Evolutionary conservation across 2,329 filamentous ascomycete species (phyloP).

Genomic region (Xylaria sp.): DNA sequence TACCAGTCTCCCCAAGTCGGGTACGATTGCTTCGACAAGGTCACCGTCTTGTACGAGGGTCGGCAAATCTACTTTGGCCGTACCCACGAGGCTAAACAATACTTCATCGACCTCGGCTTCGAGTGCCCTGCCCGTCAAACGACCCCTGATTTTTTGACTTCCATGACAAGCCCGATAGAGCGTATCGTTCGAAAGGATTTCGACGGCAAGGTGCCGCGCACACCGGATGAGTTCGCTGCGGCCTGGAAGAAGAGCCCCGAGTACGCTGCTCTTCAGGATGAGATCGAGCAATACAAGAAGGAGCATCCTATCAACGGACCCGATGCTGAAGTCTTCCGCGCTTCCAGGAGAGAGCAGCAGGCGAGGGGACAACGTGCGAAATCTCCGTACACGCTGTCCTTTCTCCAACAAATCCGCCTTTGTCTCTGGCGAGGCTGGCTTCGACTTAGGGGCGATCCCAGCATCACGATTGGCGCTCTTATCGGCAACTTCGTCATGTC

Average conservation of each 20-base stretch:
- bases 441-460: slow-evolving; percentile 80
- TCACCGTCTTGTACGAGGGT: slow-evolving; percentile 67
- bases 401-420: slow-evolving; percentile 76
- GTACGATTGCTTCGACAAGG: slow-evolving; percentile 73
- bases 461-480: slow-evolving; percentile 73
- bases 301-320: slow-evolving; percentile 64
- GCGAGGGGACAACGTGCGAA: slow-evolving; percentile 68
- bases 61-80: slow-evolving; percentile 72
- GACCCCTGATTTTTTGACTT: slow-evolving; percentile 77
- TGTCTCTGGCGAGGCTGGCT: slow-evolving; percentile 85
- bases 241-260: slow-evolving; percentile 67
- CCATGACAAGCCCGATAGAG: slow-evolving; percentile 70
- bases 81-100: slow-evolving; percentile 67
- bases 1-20: slow-evolving; percentile 74
- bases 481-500: slow-evolving; percentile 80
- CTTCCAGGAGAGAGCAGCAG: slow-evolving; percentile 64
- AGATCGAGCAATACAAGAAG: slow-evolving; percentile 66
- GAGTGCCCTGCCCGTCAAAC: slow-evolving; percentile 73
- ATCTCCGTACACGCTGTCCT: slow-evolving; percentile 87
- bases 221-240: slow-evolving; percentile 69
- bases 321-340: slow-evolving; percentile 67
- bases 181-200: slow-evolving; percentile 66
- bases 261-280: slow-evolving; percentile 61
- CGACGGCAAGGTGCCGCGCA: slow-evolving; percentile 65
- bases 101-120: slow-evolving; percentile 75